Conservation (phyloP, 208 protist species). For the Wallacemonas sp. region DNA sequence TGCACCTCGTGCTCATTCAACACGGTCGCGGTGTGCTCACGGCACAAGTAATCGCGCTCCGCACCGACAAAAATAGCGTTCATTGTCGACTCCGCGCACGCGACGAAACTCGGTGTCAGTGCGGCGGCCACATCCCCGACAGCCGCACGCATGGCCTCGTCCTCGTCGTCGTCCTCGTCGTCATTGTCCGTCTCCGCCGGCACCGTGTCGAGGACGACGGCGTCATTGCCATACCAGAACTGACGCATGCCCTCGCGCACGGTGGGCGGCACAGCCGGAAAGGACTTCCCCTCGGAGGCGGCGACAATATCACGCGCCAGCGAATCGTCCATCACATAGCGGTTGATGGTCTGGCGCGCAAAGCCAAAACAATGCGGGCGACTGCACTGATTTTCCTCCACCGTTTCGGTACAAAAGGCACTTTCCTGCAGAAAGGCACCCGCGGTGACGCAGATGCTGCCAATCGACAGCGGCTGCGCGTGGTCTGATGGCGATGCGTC, state of each 20-base stretch:
- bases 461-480: constrained; percentile 31
- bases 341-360: constrained; percentile 10
- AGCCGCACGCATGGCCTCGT: not conserved
- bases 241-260: constrained; percentile 30
- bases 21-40: constrained; percentile 49
- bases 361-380: constrained; percentile 51
- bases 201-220: constrained; percentile 23
- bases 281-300: constrained; percentile 32
- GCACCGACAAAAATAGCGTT: constrained; percentile 55
- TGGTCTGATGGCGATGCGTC: too few species aligned
- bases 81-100: constrained; percentile 53
- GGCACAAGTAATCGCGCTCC: constrained; percentile 59
- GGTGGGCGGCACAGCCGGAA: constrained; percentile 33
- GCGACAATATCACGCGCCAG: constrained; percentile 40
- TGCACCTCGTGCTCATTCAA: constrained; percentile 9
- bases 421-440: constrained; percentile 44
- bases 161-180: not conserved
- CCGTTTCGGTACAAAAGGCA: constrained; percentile 42
- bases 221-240: constrained; percentile 58
- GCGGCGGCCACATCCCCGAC: constrained; percentile 1
- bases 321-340: constrained; percentile 27
- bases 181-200: not conserved
- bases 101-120: constrained; percentile 34
- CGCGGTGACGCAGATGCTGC: constrained; percentile 60
- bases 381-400: constrained; percentile 46